These are phyloP conservation scores for Spinellus fusiger DNA, from an alignment of 192 early-diverging fungal species.

Conservation along the genomic window DNA sequence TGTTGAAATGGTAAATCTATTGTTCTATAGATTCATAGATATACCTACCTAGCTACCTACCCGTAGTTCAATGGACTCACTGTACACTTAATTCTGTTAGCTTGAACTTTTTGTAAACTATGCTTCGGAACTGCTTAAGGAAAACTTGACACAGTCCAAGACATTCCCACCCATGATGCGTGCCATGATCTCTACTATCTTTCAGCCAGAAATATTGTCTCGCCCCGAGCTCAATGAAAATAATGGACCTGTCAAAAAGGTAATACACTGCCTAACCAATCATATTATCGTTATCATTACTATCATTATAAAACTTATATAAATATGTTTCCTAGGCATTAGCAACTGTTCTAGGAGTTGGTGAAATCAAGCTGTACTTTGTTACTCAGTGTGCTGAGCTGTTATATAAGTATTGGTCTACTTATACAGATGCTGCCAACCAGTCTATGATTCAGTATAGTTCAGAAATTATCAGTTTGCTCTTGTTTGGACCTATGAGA, in stretches of 20 bases:
- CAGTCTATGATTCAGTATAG: constrained; percentile 19
- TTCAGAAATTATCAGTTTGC: constrained; percentile 24
- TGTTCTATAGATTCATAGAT: background rate
- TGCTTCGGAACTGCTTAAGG: constrained; percentile 18
- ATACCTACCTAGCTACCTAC: background rate
- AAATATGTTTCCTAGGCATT: constrained; percentile 13
- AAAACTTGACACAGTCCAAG: constrained; percentile 19
- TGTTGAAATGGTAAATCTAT: constrained; percentile 5
- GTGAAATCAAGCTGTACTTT: constrained; percentile 23
- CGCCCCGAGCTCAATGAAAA: constrained; percentile 16
- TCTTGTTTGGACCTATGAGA: constrained; percentile 43
- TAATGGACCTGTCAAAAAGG: constrained; percentile 30
- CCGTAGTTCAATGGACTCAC: too few relatives aligned
- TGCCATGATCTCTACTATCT: constrained; percentile 16
- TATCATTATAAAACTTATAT: background rate
- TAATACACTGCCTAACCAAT: background rate
- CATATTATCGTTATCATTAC: background rate
- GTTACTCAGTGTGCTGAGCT: constrained; percentile 12
- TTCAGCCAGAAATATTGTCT: constrained; percentile 20
- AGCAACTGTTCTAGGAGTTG: constrained; percentile 11
- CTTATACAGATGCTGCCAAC: constrained; percentile 7
- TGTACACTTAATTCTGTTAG: too few relatives aligned
- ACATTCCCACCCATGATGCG: constrained; percentile 19
- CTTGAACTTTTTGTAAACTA: constrained; percentile 14
- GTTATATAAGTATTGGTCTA: constrained; percentile 24